phyloP scores from a whole-genome alignment of 805 yeast species.

The Zygosaccharomyces pseudorouxii region DNA sequence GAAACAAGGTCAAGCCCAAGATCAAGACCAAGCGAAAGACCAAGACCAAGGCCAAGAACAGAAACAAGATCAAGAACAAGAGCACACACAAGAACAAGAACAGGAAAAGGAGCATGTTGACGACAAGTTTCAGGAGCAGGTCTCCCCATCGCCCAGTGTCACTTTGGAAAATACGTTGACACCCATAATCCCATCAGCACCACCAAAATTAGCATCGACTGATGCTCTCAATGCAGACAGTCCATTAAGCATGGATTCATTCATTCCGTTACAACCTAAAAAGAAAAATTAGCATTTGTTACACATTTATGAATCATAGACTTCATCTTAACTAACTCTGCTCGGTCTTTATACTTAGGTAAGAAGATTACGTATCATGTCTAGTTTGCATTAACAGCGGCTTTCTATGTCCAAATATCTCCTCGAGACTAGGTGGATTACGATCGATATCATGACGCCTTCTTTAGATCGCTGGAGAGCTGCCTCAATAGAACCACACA shows the following conservation, averaged over 20 bases:
- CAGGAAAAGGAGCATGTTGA: not conserved
- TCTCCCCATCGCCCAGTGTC: not conserved
- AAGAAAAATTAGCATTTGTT: conserved; percentile 13
- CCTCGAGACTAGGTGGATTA: not conserved
- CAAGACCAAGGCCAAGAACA: too few relatives aligned
- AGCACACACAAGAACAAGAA: not conserved
- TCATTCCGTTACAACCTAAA: conserved; percentile 30
- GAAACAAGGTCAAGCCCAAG: not conserved
- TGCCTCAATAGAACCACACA: not conserved
- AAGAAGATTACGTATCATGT: not conserved
- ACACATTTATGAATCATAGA: not conserved
- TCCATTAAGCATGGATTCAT: conserved; percentile 21
- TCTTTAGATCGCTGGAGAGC: not conserved
- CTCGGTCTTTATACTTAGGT: not conserved
- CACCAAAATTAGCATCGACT: not conserved
- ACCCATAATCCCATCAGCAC: not conserved
- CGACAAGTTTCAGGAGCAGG: not conserved
- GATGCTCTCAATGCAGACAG: conserved; percentile 1
- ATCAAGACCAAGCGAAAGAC: too few relatives aligned
- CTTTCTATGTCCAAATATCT: not conserved
- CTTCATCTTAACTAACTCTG: not conserved
- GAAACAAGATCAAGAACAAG: not conserved
- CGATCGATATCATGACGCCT: not conserved
- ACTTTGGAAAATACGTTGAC: not conserved
- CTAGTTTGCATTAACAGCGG: not conserved